Conservation (phyloP, 2,329 filamentous ascomycete species). For the Ophiostoma australiae region DNA sequence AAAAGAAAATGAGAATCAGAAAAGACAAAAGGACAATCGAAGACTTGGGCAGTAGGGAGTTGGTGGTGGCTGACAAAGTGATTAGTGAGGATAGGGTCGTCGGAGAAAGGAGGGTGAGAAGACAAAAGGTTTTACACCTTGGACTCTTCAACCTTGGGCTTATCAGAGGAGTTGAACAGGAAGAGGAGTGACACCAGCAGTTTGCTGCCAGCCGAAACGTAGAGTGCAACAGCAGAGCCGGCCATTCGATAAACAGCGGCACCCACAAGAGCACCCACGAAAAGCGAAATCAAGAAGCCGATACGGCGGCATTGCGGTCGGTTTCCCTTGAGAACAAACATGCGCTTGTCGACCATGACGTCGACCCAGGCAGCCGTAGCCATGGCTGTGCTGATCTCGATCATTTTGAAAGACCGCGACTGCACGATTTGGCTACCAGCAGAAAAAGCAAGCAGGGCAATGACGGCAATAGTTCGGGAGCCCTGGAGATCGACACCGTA, state of each 20-base stretch:
- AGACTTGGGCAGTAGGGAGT: neutral
- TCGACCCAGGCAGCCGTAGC: conserved; percentile 60
- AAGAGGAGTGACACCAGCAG: conserved; percentile 43
- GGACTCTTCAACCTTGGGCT: conserved; percentile 24
- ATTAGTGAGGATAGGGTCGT: neutral
- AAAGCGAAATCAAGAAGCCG: conserved; percentile 45
- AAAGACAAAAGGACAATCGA: neutral
- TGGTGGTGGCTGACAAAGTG: neutral
- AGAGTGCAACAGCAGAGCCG: conserved; percentile 42
- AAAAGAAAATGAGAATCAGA: neutral
- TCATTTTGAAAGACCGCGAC: conserved; percentile 49
- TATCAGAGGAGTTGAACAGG: conserved; percentile 40
- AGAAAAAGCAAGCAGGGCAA: conserved; percentile 51
- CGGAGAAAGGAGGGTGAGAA: neutral
- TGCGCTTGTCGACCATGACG: conserved; percentile 49
- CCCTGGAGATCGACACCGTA: conserved; percentile 38
- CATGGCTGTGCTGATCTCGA: conserved; percentile 61
- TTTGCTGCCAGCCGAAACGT: conserved; percentile 44
- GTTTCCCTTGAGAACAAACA: conserved; percentile 46
- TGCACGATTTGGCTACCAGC: conserved; percentile 57
- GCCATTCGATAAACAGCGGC: conserved; percentile 45
- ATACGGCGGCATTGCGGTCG: conserved; percentile 45
- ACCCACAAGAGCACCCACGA: conserved; percentile 47
- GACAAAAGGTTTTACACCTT: conserved; percentile 15
- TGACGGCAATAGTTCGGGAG: conserved; percentile 39